Evolutionary conservation across 2,329 filamentous ascomycete genomes (phyloP).

Genomic region (Diaporthe sp.): DNA sequence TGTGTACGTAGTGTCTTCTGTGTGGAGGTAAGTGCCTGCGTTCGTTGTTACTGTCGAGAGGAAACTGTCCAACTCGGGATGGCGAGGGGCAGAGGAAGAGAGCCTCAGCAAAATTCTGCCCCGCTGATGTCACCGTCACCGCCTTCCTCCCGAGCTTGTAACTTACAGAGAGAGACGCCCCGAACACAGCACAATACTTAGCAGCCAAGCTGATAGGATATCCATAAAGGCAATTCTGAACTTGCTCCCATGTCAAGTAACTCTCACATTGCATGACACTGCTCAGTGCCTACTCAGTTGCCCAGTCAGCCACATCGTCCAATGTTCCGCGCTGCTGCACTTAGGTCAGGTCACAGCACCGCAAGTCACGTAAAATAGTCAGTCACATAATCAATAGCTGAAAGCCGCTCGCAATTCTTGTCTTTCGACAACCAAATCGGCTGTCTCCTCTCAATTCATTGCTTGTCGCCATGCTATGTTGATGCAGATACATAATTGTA

Average conservation of each 20-base stretch:
- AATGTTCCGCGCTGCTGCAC: neutral
- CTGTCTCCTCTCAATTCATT: slow-evolving; percentile 22
- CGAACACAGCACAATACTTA: neutral
- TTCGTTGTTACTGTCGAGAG: slow-evolving; percentile 19
- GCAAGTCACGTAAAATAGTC: neutral
- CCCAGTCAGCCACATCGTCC: neutral
- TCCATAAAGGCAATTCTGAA: neutral
- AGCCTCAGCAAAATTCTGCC: slow-evolving; percentile 29
- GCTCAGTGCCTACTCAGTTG: neutral
- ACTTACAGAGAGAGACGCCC: neutral
- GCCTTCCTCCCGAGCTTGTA: slow-evolving; percentile 11
- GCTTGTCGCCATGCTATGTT: slow-evolving; percentile 35
- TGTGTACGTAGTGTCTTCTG: neutral
- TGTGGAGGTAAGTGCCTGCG: neutral
- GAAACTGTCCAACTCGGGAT: slow-evolving; percentile 16
- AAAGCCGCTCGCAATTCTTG: neutral
- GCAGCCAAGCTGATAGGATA: neutral
- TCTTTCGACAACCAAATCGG: slow-evolving; percentile 25
- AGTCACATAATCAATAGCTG: neutral
- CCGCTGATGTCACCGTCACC: slow-evolving; percentile 39
- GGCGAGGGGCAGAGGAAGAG: neutral
- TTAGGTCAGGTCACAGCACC: neutral
- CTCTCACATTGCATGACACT: neutral
- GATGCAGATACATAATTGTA: slow-evolving; percentile 30
- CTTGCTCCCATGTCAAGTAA: neutral